Evolutionary conservation across 2,329 filamentous ascomycete species (phyloP), one percentile per base, ranked within the genome.

Genomic region (Aspergillus sp.): DNA sequence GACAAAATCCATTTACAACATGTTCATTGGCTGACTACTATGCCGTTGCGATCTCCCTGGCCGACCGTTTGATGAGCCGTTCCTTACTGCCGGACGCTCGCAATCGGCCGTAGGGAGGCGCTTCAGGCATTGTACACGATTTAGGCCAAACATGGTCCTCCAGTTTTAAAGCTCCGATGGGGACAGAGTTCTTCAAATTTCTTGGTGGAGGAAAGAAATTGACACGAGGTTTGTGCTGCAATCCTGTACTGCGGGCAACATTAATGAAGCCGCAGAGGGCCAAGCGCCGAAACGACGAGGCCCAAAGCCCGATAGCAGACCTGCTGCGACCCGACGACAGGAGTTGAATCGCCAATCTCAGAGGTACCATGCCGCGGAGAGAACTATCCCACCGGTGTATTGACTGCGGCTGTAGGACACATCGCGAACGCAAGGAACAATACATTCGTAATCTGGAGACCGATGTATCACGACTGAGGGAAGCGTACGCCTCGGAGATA

Each of bases 311-410:
- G 91, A 96, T 58, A 93, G 83, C 67, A 95, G 93, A 56, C 91
- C 91, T 12, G 89, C 91, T 27, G 66, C 94, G 50, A 96, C 89
- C 13, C 74, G 89, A 41, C 77, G 89, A 43, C 91, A 96, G 56
- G 89, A 96, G 60, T 67, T 96, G 40, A 96, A 96, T 56, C 77
- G 91, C 42, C 89, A 96, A 64, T 91, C 91, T 17, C 91, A 96
- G 61, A 81, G 88, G 88, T 93, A 75, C 25, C 17, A 16, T 30
- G 13, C 12, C 2, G 12, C 8, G 13, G 13, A 22, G 14, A 26
- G 20, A 26, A 26, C 29, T 4, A 22, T 22, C 13, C 17, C 20
- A 16, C 14, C n/a, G 12, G n/a, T 8, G 22, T 24, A 25, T 20
- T 31, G 29, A 31, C 29, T 15, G 7, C n/a, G 25, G 6, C 10